Evolutionary conservation across 2,329 filamentous ascomycete species (phyloP), one percentile per base, ranked within the genome.

Genomic region (Fusarium decemcellulare): DNA sequence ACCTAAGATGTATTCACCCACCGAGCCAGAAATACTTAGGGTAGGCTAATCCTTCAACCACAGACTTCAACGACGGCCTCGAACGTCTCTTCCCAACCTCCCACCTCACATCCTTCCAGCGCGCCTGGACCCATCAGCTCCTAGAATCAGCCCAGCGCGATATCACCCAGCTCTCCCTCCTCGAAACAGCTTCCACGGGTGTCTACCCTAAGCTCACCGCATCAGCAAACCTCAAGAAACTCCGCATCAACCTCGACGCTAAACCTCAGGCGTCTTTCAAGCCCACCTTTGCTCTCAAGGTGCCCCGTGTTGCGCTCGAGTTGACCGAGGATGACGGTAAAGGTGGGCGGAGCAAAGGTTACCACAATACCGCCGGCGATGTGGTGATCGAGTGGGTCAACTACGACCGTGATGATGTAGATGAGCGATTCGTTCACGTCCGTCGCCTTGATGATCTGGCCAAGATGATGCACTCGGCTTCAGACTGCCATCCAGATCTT

Each of bases 1-100:
- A 85, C 64, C 70, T 84, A 47, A 81, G 82, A 79, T 78, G 79
- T 81, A 75, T 42, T 48, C 40, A 32, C 2, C 43, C 40, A 12
- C 11, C 47, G 29, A 10, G 10, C n/a, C 27, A 23, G 23, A 23
- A 23, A 23, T 23, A 23, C 40, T 10, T 15, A 16, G 2, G n/a
- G 27, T 37, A 44, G 36, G 37, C 60, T 47, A 44, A 64, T 30
- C 55, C 27, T 14, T 15, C 12, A 29, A 27, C 46, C 16, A 7
- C 68, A 79, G 82, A 84, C 72, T 84, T 81, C 73, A 85, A 85
- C 72, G 81, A 85, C 72, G 82, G 83, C 42, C 76, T 85, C 12
- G 83, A 85, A 63, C 81, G 82, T 48, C 77, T 85, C 50, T 85
- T 85, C 73, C 83, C 83, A 14, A 76, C 79, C 8, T 77, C 79